phyloP scores from a whole-genome alignment of 768 basidiomycete species.

The Guyanaporus albipodus region DNA sequence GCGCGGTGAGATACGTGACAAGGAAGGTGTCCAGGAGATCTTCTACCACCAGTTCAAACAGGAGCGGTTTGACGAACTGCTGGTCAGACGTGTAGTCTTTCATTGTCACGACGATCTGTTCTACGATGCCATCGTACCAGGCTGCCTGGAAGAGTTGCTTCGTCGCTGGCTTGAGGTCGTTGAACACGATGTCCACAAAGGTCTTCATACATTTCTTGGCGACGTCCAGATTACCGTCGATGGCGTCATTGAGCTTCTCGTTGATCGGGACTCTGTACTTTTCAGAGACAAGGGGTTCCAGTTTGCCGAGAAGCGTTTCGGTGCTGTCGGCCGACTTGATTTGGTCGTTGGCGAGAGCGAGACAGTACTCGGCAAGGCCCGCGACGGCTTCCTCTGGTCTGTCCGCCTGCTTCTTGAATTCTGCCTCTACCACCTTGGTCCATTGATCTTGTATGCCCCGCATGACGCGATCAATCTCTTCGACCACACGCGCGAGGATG shows the following conservation, averaged over 20 bases:
- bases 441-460: conserved; percentile 82
- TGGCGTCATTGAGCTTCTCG: conserved; percentile 89
- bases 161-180: conserved; percentile 86
- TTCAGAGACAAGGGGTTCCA: conserved; percentile 89
- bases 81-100: conserved; percentile 96
- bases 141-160: conserved; percentile 75
- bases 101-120: conserved; percentile 92
- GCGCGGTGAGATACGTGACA: conserved; percentile 82
- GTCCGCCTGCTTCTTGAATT: conserved; percentile 83
- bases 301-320: conserved; percentile 76
- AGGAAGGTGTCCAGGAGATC: conserved; percentile 91
- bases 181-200: conserved; percentile 91
- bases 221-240: conserved; percentile 97
- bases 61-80: conserved; percentile 80
- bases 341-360: conserved; percentile 97
- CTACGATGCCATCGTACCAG: conserved; percentile 91
- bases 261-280: conserved; percentile 84
- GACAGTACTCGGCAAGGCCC: conserved; percentile 92
- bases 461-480: conserved; percentile 88
- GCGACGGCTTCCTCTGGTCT: conserved; percentile 84
- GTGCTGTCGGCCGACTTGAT: conserved; percentile 94
- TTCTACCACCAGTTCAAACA: conserved; percentile 89
- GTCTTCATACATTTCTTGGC: conserved; percentile 96
- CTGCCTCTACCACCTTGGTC: conserved; percentile 76
- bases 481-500: conserved; percentile 86